Evolutionary conservation across 169 alveolate genomes (phyloP), one percentile per base, ranked within the genome.

Genomic region (Besnoitia besnoiti): DNA sequence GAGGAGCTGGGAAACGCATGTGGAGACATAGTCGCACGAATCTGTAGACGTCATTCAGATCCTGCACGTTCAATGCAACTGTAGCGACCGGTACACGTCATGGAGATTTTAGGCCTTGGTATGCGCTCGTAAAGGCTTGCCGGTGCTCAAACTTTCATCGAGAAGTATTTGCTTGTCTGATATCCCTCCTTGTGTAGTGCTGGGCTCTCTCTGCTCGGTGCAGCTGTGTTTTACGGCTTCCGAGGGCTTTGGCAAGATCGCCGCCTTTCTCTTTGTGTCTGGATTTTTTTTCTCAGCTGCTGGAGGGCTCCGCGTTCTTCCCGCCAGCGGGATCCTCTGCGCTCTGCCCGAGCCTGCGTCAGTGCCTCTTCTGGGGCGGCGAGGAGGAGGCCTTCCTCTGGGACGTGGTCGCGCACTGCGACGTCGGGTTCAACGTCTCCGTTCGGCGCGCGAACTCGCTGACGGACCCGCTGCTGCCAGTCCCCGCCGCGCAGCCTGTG

Each of bases 321-420:
- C 82, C 46, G 39, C 44, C 46, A 8, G n/a, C n/a, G n/a, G n/a
- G n/a, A n/a, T n/a, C 82, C 39, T n/a, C 82, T 30, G 2, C 82
- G 46, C 82, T 0, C 27, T 21, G 12, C 12, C 46, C 87, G 5
- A 39, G 49, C 40, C 50, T 77, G 59, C 55, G 35, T 35, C 37
- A 77, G 47, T 35, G 33, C 10, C 87, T 77, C 35, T 42, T 27
- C 61, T 77, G 87, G 87, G 87, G 87, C 40, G 87, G 87, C 7
- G 87, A 77, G 30, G 80, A 67, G 24, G 87, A 39, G 40, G 55
- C 87, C 33, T 30, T 30, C n/a, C 42, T 30, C 46, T 77, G 87
- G 87, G 87, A 77, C 55, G 47, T 77, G 7, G 87, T 77, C 59
- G 55, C 87, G 14, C 87, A 77, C 55, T 77, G 87, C 55, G 87